Conservation (phyloP, 257 asterid species). For the Solanum ossicruentum region DNA sequence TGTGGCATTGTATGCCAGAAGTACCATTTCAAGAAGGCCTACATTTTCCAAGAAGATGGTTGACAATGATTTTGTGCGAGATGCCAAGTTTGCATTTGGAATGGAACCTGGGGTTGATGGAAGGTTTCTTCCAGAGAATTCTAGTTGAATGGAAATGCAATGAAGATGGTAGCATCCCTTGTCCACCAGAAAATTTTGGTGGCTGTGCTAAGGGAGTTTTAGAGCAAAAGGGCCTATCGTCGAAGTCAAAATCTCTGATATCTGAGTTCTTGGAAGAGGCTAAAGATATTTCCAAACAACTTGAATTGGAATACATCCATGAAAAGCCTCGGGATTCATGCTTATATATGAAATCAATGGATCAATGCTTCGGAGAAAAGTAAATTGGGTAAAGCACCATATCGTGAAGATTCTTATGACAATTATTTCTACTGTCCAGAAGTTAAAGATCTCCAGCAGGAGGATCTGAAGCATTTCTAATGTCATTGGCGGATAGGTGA, state of each 20-base stretch:
- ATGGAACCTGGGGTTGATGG: not conserved
- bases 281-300: no score
- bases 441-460: no score
- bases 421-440: no score
- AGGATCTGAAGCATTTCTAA: no score
- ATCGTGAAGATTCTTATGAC: no score
- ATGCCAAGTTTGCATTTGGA: not conserved
- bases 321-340: no score
- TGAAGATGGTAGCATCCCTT: slow-evolving; percentile 31
- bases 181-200: slow-evolving; percentile 26
- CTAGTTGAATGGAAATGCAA: slow-evolving; percentile 16
- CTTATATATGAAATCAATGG: no score
- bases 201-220: slow-evolving; percentile 34
- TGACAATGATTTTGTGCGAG: not conserved
- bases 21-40: not conserved
- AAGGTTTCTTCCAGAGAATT: not conserved
- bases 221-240: slow-evolving; percentile 18
- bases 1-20: not conserved
- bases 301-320: no score
- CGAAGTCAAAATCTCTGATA: not conserved
- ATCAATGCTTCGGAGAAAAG: no score
- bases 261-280: no score
- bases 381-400: no score
- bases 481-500: no score
- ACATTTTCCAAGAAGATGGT: not conserved